Base-by-base conservation (phyloP, 306 rosid species). In the Cyclanthera cordifolia region DNA sequence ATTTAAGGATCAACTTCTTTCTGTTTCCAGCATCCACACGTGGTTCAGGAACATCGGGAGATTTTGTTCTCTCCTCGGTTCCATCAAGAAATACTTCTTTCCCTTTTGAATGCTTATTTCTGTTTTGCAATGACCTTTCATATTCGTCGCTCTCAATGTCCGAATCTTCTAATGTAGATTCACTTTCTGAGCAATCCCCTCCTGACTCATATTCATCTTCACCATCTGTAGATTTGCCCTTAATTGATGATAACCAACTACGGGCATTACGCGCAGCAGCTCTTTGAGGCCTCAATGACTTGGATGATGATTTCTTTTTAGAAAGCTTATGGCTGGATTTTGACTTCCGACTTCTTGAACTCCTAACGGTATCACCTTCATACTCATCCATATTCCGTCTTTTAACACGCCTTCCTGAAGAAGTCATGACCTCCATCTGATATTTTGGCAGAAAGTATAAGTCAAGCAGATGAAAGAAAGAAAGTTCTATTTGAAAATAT, bases 331-430 rank as follows among this genome's bases (percentile, higher is more conserved):
- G 87, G 60, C 86, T 80, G 78, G 75, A 80, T 77, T 81, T 83
- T 27, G 85, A 81, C 84, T 83, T 90, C 85, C 85, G 79, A 66
- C 43, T 73, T 71, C 83, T 80, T 65, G 76, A 76, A 79, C 65
- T 81, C 73, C 79, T 78, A 46, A 65, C 54, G 46, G 79, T 45
- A 76, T 82, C 83, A 9, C 73, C 90, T 75, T 85, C 97, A 79
- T 76, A 70, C 82, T 83, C 96, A 53, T 90, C 97, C 82, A 90
- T 81, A 84, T 90, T 90, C 80, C 90, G 88, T 81, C 90, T 82
- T 81, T 94, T 94, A 69, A 90, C 89, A 47, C 90, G 95, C 82
- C 99, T 94, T 70, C 99, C 99, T 70, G 99, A 94, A 78, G 97
- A 94, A 69, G 96, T 90, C 91, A 77, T 80, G 71, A 88, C 75